Conservation (phyloP, 257 asterid genomes). For the Jacaranda mimosifolia region DNA sequence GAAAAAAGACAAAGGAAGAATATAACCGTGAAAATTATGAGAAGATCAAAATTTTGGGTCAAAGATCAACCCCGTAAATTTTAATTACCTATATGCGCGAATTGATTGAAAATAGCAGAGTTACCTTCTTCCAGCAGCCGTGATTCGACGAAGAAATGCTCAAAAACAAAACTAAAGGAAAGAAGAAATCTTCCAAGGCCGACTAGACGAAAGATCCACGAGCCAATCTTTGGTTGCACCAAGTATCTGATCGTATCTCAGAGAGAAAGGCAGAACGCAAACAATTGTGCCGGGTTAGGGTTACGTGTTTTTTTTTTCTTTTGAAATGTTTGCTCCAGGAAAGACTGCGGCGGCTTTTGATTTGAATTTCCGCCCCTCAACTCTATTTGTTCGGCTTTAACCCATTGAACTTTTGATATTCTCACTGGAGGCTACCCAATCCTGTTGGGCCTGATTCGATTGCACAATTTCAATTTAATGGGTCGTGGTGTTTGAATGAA, state of each 20-base stretch:
- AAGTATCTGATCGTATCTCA: not conserved
- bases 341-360: not conserved
- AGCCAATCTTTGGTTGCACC: not conserved
- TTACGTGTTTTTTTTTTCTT: not conserved
- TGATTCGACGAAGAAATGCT: not conserved
- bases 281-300: not conserved
- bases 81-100: not conserved
- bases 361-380: too few relatives aligned
- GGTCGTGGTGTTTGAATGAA: too few relatives aligned
- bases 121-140: slow-evolving; percentile 10
- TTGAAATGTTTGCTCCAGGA: not conserved
- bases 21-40: not conserved
- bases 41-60: not conserved
- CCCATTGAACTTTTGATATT: too few relatives aligned
- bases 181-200: not conserved
- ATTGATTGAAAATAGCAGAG: not conserved
- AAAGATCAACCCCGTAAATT: not conserved
- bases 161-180: not conserved
- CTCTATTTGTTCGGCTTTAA: too few relatives aligned
- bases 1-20: too few relatives aligned
- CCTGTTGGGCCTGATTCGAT: too few relatives aligned
- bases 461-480: too few relatives aligned
- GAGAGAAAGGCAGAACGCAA: not conserved
- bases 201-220: not conserved
- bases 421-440: too few relatives aligned